phyloP scores from a whole-genome alignment of 2,329 filamentous ascomycete genomes.

The Epichloe sp. region DNA sequence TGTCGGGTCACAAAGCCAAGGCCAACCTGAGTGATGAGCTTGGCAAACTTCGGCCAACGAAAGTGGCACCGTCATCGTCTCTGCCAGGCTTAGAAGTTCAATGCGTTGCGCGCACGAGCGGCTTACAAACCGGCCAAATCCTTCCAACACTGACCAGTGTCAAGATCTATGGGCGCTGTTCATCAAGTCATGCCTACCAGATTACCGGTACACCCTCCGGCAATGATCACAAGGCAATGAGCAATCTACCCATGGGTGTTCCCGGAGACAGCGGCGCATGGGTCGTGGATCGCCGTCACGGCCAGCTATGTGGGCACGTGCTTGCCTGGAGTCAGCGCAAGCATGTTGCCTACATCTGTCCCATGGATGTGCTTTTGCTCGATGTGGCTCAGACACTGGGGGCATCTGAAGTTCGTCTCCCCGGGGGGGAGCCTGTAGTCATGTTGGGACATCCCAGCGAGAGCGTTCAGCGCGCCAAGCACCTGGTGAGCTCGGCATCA shows the following conservation, averaged over 20 bases:
- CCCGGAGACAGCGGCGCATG: conserved; percentile 89
- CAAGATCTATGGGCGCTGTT: conserved; percentile 73
- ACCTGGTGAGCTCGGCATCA: background rate
- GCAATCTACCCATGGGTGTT: conserved; percentile 40
- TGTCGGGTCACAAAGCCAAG: conserved; percentile 6
- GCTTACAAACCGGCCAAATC: conserved; percentile 67
- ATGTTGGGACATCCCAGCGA: conserved; percentile 11
- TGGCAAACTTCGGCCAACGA: conserved; percentile 36
- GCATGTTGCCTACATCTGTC: conserved; percentile 79
- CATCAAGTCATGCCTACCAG: conserved; percentile 61
- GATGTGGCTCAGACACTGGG: conserved; percentile 73
- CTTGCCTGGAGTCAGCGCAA: conserved; percentile 76
- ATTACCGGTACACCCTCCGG: conserved; percentile 29
- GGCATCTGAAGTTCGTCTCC: conserved; percentile 57
- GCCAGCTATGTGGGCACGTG: conserved; percentile 77
- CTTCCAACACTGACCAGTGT: conserved; percentile 68
- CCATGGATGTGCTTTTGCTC: conserved; percentile 79
- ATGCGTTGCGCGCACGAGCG: conserved; percentile 78
- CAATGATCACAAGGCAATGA: conserved; percentile 5
- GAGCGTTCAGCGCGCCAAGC: background rate
- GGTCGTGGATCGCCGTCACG: conserved; percentile 71
- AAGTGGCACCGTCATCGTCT: conserved; percentile 43
- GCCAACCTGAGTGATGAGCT: conserved; percentile 15
- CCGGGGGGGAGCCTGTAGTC: conserved; percentile 33
- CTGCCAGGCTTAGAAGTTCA: conserved; percentile 71